phyloP scores from a whole-genome alignment of 2,329 filamentous ascomycete species.

The Coniochaeta prunicola region DNA sequence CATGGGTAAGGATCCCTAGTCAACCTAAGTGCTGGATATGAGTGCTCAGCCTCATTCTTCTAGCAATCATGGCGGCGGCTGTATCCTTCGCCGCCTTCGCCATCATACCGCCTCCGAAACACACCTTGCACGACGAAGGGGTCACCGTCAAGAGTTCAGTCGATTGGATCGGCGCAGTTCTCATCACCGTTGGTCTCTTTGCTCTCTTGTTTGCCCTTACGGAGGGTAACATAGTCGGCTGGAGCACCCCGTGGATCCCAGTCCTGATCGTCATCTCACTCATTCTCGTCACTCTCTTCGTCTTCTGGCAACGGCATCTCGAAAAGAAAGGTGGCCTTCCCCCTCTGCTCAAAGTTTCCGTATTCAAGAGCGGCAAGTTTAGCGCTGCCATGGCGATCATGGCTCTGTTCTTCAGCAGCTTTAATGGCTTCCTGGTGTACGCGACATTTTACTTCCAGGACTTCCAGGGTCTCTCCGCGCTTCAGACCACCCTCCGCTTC shows the following conservation, averaged over 20 bases:
- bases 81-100: conserved; percentile 51
- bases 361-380: conserved; percentile 54
- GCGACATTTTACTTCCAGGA: conserved; percentile 66
- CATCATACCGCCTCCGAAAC: conserved; percentile 48
- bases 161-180: conserved; percentile 59
- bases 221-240: conserved; percentile 63
- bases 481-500: conserved; percentile 64
- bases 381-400: conserved; percentile 58
- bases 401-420: conserved; percentile 58
- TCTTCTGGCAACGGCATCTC: conserved; percentile 53
- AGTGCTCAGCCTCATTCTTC: background rate
- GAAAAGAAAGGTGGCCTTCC: conserved; percentile 41
- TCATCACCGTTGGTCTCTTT: conserved; percentile 56
- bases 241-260: conserved; percentile 56
- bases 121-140: conserved; percentile 18
- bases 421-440: conserved; percentile 62
- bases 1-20: conserved; percentile 28
- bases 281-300: conserved; percentile 47
- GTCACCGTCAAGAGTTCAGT: conserved; percentile 36
- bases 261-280: conserved; percentile 51
- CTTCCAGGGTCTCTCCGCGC: conserved; percentile 51
- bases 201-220: conserved; percentile 60
- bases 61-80: conserved; percentile 40
- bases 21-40: conserved; percentile 43
- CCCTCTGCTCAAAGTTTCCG: conserved; percentile 60